Base-by-base conservation (phyloP, 306 rosid genomes). In the Sphenostylis stenocarpa region DNA sequence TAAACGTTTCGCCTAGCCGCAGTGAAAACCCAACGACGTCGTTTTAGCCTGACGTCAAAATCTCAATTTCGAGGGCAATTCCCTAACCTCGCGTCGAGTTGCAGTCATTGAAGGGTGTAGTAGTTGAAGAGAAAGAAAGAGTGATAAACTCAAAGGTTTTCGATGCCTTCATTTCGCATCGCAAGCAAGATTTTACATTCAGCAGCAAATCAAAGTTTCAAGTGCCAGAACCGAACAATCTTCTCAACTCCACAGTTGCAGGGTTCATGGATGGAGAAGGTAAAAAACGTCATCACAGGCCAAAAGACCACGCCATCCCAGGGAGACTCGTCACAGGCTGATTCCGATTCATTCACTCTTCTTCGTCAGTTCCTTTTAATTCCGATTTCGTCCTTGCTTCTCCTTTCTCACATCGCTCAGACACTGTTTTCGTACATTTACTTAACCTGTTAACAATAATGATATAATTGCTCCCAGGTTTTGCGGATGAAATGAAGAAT, bases 261-360 rank as follows among this genome's bases (percentile, higher is more conserved):
- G 2, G 72, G 43, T 75, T 90, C 95, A 82, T 95, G 97, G 98
- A 67, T 90, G 84, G 73, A 84, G 62, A 92, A 81, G 93, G 77
- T 92, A 41, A 94, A 92, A 85, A 93, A 87, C 9, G 93, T 75
- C 86, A 81, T 94, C 77, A 89, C 96, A 12, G 96, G 97, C 28
- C 58, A 89, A 43, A 87, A 86, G 53, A 14, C 72, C 75, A 28
- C 89, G 39, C 23, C 15, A 7, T 3, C 43, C 38, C 39, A 6
- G 39, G 14, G 55, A 29, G 88, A 72, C 7, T 82, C 51, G 10
- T 5, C 86, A 21, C 67, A 75, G 39, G 9, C 67, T 81, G 53
- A 75, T 86, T 76, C 89, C 62, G 84, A 83, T 6, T 85, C 92
- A 2, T 88, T 92, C 79, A 89, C 97, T 0, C 80, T 94, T 15